phyloP scores from a whole-genome alignment of 164 flowering plant genomes.

The Pachysandra terminalis region DNA sequence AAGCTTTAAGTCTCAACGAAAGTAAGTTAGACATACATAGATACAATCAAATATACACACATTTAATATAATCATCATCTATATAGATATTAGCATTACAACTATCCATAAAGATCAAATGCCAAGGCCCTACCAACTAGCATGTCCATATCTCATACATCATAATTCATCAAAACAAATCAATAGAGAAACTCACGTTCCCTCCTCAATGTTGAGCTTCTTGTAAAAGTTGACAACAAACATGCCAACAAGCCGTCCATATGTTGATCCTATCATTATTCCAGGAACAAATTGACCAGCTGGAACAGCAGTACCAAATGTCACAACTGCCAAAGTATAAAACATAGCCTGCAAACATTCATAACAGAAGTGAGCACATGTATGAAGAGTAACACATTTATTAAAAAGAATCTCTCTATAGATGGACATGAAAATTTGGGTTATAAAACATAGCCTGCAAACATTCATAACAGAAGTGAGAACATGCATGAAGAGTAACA shows the following conservation, averaged over 20 bases:
- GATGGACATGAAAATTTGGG: not conserved
- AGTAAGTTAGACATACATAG: too few species aligned
- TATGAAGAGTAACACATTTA: not conserved
- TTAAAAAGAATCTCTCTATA: not conserved
- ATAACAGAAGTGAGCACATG: not conserved
- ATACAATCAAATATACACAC: not conserved
- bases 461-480: conserved; percentile 6
- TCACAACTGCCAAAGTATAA: conserved; percentile 90
- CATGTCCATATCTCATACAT: not conserved
- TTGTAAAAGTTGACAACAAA: conserved; percentile 86
- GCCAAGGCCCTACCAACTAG: not conserved
- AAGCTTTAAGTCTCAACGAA: not conserved
- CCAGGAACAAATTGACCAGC: conserved; percentile 99
- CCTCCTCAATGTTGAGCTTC: conserved; percentile 95
- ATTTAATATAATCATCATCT: not conserved
- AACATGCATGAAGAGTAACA: not conserved
- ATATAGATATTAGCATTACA: not conserved
- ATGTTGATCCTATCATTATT: conserved; percentile 98
- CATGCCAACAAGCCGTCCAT: conserved; percentile 99
- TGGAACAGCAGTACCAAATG: conserved; percentile 98
- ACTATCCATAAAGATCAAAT: not conserved
- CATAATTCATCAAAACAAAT: not conserved
- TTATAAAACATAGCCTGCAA: conserved; percentile 89
- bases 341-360: conserved; percentile 76
- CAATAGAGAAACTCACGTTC: conserved; percentile 70